Conservation (phyloP, 192 early-diverging fungal genomes). For the Lunasporangiospora selenospora region DNA sequence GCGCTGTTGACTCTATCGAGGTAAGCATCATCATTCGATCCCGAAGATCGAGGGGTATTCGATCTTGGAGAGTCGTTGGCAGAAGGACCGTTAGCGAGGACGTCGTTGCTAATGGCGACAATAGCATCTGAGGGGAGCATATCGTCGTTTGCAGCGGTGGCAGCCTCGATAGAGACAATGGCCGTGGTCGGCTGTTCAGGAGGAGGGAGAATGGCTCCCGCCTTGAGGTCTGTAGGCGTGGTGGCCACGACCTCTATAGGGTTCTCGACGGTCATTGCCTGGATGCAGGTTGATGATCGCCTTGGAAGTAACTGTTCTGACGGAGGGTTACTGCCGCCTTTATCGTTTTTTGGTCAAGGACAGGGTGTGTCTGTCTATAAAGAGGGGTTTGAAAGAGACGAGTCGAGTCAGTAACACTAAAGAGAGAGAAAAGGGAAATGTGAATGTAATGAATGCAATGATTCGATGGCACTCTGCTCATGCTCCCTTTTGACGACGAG, state of each 20-base stretch:
- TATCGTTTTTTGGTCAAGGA: no score
- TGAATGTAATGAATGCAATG: no score
- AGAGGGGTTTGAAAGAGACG: no score
- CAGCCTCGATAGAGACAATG: background rate
- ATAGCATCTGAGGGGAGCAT: constrained; percentile 16
- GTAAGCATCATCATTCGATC: no score
- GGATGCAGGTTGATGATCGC: no score
- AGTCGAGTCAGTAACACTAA: no score
- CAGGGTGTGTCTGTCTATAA: no score
- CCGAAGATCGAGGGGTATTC: constrained; percentile 1
- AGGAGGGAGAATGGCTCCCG: background rate
- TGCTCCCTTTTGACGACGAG: no score
- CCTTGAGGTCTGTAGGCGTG: background rate
- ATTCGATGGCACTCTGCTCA: no score
- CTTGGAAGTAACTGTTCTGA: background rate
- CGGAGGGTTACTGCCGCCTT: background rate
- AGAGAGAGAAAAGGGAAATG: no score
- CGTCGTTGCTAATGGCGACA: constrained; percentile 41
- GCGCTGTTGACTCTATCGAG: no score
- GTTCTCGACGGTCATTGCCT: background rate
- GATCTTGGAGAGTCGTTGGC: no score
- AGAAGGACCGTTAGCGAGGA: constrained; percentile 29
- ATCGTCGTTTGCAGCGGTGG: background rate
- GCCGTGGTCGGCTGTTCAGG: background rate
- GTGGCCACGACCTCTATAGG: background rate